Percentiles rank a stretch among this genome's conserved stretches.
Conservation (phyloP, 495 filamentous ascomycete genomes). For the Lasiosphaeria ovina region DNA sequence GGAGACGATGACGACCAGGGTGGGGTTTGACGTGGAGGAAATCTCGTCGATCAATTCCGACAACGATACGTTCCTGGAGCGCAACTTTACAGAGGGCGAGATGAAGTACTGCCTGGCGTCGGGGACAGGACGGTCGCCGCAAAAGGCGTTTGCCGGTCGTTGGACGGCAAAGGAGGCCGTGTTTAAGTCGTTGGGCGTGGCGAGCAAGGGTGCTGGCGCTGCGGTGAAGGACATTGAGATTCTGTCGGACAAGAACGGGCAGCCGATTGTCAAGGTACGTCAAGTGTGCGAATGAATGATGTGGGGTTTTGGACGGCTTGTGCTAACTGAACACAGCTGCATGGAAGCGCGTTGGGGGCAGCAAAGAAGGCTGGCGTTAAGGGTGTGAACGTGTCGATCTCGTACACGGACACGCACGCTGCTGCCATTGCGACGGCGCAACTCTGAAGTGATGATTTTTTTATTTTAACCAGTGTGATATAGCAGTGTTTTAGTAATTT, state of each 20-base stretch:
- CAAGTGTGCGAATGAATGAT: not conserved
- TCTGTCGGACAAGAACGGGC: constrained; percentile 71
- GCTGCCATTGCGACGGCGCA: constrained; percentile 73
- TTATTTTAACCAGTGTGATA: not conserved
- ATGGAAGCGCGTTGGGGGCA: constrained; percentile 76
- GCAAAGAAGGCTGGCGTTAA: constrained; percentile 84
- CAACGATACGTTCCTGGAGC: constrained; percentile 90
- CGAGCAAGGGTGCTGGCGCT: constrained; percentile 82
- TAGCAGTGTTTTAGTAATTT: constrained; percentile 8
- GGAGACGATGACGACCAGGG: constrained; percentile 67
- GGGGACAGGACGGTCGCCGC: constrained; percentile 54
- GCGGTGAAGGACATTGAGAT: constrained; percentile 95
- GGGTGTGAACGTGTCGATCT: constrained; percentile 85
- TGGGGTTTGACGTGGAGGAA: constrained; percentile 90
- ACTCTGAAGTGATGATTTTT: constrained; percentile 16
- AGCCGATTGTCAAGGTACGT: constrained; percentile 80
- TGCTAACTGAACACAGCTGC: constrained; percentile 62
- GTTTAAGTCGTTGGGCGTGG: constrained; percentile 94
- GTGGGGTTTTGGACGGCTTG: not conserved
- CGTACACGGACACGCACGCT: constrained; percentile 87
- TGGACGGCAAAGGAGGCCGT: constrained; percentile 99
- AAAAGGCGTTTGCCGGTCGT: constrained; percentile 84
- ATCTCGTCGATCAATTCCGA: constrained; percentile 81
- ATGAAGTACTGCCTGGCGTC: constrained; percentile 81
- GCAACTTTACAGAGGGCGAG: constrained; percentile 87